Percentiles rank a stretch among this genome's conserved stretches.
Evolutionary conservation across 495 filamentous ascomycete species (phyloP).

Genomic region (Usnea hakonensis): DNA sequence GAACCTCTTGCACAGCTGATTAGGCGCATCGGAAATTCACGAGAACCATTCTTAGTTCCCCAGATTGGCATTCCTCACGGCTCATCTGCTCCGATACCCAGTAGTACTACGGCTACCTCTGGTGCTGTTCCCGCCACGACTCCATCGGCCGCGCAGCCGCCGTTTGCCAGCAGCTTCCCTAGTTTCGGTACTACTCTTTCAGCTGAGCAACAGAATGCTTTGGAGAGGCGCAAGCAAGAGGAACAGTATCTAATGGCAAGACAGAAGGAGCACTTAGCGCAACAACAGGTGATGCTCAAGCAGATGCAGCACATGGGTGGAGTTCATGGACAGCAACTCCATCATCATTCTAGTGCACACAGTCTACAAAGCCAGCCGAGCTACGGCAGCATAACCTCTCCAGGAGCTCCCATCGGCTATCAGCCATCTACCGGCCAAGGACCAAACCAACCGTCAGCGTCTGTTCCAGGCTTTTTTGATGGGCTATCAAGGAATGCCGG

Average conservation of each 20-base stretch:
- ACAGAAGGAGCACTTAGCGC: constrained; percentile 76
- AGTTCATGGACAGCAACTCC: constrained; percentile 55
- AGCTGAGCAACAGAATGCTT: constrained; percentile 92
- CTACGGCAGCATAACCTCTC: constrained; percentile 86
- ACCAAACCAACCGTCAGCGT: constrained; percentile 50
- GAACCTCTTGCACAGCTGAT: constrained; percentile 95
- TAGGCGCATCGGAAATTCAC: constrained; percentile 90
- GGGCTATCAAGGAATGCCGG: constrained; percentile 39
- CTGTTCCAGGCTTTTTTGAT: constrained; percentile 68
- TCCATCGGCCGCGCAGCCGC: constrained; percentile 67
- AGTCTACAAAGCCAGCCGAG: constrained; percentile 95
- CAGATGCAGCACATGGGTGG: constrained; percentile 50
- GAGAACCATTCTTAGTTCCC: constrained; percentile 94
- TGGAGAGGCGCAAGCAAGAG: constrained; percentile 94
- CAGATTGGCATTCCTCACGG: constrained; percentile 92
- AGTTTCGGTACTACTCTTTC: constrained; percentile 97
- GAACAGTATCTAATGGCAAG: constrained; percentile 94
- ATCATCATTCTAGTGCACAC: constrained; percentile 90
- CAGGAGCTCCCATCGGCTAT: constrained; percentile 65
- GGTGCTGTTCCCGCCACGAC: constrained; percentile 35
- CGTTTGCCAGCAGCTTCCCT: constrained; percentile 91
- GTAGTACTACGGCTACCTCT: constrained; percentile 32
- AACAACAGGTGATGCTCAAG: constrained; percentile 73
- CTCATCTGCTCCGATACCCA: constrained; percentile 47
- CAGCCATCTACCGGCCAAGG: constrained; percentile 67